Percentiles rank a stretch among this genome's conserved stretches.
Evolutionary conservation across 1,284 basidiomycete genomes (phyloP).

Genomic region (Mycosarcoma mackinlayi): DNA sequence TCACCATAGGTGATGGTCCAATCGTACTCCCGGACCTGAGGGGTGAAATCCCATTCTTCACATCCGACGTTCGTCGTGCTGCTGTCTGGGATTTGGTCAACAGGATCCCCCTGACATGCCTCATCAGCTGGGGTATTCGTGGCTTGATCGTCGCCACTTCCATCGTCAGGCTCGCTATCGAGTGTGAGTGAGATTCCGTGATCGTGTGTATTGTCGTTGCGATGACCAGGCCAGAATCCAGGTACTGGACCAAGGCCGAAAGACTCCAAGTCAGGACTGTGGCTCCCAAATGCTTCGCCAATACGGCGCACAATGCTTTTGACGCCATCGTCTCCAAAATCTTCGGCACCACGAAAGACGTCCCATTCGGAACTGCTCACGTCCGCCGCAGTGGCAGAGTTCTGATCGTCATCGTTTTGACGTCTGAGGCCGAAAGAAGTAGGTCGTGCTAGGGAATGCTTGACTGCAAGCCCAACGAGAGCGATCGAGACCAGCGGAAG

Average conservation of each 20-base stretch:
- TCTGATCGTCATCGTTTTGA: background rate
- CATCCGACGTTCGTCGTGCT: constrained; percentile 3
- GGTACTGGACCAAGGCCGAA: constrained; percentile 19
- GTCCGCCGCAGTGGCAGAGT: background rate
- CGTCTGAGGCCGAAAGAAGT: background rate
- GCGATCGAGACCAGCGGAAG: constrained; percentile 16
- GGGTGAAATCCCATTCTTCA: constrained; percentile 30
- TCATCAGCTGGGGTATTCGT: constrained; percentile 1
- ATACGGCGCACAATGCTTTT: constrained; percentile 2
- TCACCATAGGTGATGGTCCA: constrained; percentile 47
- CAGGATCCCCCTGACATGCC: too few relatives aligned
- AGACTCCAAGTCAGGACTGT: constrained; percentile 1
- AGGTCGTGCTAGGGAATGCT: constrained; percentile 10
- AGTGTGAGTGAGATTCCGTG: background rate
- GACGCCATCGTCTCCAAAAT: constrained; percentile 3
- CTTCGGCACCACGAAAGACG: constrained; percentile 8
- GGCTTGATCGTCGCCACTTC: background rate
- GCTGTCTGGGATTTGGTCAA: background rate
- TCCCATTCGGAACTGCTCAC: background rate
- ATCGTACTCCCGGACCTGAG: constrained; percentile 47
- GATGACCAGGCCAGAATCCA: constrained; percentile 18
- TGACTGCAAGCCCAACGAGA: constrained; percentile 12
- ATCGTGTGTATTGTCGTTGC: background rate
- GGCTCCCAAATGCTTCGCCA: background rate
- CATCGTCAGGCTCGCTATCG: too few relatives aligned